Conservation (phyloP, 139 green algal genomes). For the Micractinium sp. region DNA sequence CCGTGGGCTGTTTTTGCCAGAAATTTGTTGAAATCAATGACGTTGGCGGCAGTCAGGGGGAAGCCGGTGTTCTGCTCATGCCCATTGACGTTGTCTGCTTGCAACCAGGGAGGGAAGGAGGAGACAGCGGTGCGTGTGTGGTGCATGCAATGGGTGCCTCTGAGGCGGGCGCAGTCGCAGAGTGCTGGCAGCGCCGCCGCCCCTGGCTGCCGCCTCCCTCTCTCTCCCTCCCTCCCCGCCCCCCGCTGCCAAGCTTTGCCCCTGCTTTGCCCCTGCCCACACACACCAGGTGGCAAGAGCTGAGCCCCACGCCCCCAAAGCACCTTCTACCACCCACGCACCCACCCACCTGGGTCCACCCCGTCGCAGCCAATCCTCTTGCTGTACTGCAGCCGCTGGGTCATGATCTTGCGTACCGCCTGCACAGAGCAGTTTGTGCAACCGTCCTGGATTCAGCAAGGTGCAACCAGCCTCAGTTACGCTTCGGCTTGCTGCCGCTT, state of each 20-base stretch:
- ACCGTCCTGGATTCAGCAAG: too few relatives aligned
- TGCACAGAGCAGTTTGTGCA: background rate
- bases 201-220: too few relatives aligned
- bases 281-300: background rate
- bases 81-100: slow-evolving; percentile 13
- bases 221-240: too few relatives aligned
- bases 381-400: background rate
- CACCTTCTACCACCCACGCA: background rate
- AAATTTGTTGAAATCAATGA: background rate
- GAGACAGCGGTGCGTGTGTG: too few relatives aligned
- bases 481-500: background rate
- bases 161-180: too few relatives aligned
- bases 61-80: background rate
- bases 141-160: too few relatives aligned
- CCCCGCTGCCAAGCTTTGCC: background rate
- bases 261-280: too few relatives aligned
- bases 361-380: slow-evolving; percentile 26
- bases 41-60: background rate
- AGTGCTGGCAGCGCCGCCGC: background rate
- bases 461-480: background rate
- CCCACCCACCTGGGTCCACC: slow-evolving; percentile 37
- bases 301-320: too few relatives aligned
- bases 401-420: background rate
- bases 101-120: too few relatives aligned
- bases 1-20: background rate